A percentile compares a stretch with the other conserved stretches of the same genome.
phyloP scores from a whole-genome alignment of 306 rosid species.

The Cucurbita pepo region DNA sequence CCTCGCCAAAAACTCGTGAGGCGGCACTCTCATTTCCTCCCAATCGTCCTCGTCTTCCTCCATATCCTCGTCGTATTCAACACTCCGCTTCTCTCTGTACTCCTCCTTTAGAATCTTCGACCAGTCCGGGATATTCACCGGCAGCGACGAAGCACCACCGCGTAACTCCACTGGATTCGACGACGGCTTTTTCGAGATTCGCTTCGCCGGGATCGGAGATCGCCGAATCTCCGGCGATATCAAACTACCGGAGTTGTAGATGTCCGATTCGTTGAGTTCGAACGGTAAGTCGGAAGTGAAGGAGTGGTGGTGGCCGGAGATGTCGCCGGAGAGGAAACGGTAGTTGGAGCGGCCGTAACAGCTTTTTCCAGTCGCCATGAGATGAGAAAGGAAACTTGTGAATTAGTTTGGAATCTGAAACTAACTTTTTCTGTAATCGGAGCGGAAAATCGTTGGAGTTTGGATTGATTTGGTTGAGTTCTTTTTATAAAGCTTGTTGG shows the following conservation, averaged over 20 bases:
- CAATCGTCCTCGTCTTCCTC: conserved; percentile 10
- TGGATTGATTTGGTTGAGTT: not conserved
- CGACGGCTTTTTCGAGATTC: conserved; percentile 16
- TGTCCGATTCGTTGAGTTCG: conserved; percentile 68
- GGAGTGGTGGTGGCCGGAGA: conserved; percentile 10
- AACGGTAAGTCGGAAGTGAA: conserved; percentile 31
- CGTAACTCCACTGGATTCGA: conserved; percentile 13
- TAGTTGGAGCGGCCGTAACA: conserved; percentile 28
- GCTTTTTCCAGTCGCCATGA: conserved; percentile 49
- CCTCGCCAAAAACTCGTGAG: conserved; percentile 74
- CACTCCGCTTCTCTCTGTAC: conserved; percentile 27
- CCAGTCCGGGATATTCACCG: conserved; percentile 81
- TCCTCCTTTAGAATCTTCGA: conserved; percentile 64
- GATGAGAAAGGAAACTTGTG: not conserved
- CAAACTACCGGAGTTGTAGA: conserved; percentile 34
- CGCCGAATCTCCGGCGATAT: conserved; percentile 53
- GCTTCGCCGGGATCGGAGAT: conserved; percentile 9
- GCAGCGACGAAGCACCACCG: conserved; percentile 39
- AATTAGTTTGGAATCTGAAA: not conserved
- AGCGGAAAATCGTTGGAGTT: not conserved
- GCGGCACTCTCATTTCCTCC: conserved; percentile 40
- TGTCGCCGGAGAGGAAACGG: conserved; percentile 36
- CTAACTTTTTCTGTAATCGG: not conserved
- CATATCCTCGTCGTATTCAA: conserved; percentile 8
- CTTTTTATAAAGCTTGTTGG: conserved; percentile 7